Base-by-base conservation (phyloP, 441 rosid genomes). In the Erodium texanum region DNA sequence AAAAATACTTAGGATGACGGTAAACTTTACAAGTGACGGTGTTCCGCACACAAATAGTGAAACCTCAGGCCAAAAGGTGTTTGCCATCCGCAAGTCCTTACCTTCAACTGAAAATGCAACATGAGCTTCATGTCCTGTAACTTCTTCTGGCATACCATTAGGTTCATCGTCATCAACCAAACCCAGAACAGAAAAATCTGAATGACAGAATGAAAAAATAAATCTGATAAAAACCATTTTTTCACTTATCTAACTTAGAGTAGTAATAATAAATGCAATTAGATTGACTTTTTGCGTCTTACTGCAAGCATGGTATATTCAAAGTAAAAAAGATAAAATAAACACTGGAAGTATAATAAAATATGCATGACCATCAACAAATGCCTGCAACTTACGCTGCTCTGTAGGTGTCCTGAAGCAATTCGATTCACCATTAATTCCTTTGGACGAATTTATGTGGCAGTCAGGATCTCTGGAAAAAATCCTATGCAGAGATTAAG, bases 21-120 rank as follows among this genome's bases (percentile, higher is more conserved):
- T 41, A 41, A 41, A 41, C 12, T 41, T 9, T n/a, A 52, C 20
- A 27, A 36, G 23, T 62, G 61, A 74, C 50, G 32, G 14, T 29
- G 62, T 38, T 58, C 62, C 54, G 68, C 24, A 20, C 54, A 70
- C 24, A 20, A 71, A 12, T 61, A 48, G 5, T 23, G 43, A 64
- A 45, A 20, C 38, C 62, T 50, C 62, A 20, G 61, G 62, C 20
- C 50, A 29, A 58, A 62, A 56, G 58, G 20, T 50, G 20, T 54
- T 69, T 19, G 41, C 38, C 24, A n/a, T 32, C 3, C 64, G 29
- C 24, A 65, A 63, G 71, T 58, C 23, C 70, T 66, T 85, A 92
- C 98, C 98, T 79, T 87, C 86, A 64, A 89, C 82, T 81, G 98
- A 87, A 79, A 92, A 88, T 61, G 96, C 92, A 78, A 83, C 87